phyloP scores from a whole-genome alignment of 2,329 filamentous ascomycete genomes.

The Gaeumannomyces tritici region DNA sequence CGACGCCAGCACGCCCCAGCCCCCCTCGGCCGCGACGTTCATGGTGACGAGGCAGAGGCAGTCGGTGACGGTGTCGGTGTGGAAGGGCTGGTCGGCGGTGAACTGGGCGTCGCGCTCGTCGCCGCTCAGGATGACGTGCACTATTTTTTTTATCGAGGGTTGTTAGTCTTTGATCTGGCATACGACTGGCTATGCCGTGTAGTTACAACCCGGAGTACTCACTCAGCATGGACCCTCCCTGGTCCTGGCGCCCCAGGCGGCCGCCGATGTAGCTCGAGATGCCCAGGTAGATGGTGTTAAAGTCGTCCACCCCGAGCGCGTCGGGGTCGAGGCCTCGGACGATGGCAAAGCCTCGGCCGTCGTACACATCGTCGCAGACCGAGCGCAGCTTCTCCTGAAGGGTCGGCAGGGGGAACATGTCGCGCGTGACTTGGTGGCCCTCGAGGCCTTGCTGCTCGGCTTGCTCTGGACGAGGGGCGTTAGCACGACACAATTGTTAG shows the following conservation, averaged over 20 bases:
- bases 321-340: no score
- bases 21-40: constrained; percentile 27
- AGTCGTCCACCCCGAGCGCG: no score
- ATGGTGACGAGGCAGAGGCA: constrained; percentile 7
- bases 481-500: neutral
- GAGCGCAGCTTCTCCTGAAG: no score
- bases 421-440: neutral
- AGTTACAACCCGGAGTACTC: no score
- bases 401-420: no score
- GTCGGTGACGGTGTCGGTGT: neutral
- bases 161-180: neutral
- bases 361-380: no score
- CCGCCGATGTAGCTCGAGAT: no score
- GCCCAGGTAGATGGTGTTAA: no score
- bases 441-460: neutral
- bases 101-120: neutral
- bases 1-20: constrained; percentile 47
- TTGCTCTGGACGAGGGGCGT: neutral
- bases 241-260: no score
- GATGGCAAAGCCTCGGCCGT: no score
- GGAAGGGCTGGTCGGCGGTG: neutral
- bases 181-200: neutral
- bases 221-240: neutral
- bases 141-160: neutral
- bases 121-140: neutral